These are phyloP conservation scores for Berberis vulgaris DNA, from an alignment of 164 flowering plant genomes.

Conservation along the genomic window DNA sequence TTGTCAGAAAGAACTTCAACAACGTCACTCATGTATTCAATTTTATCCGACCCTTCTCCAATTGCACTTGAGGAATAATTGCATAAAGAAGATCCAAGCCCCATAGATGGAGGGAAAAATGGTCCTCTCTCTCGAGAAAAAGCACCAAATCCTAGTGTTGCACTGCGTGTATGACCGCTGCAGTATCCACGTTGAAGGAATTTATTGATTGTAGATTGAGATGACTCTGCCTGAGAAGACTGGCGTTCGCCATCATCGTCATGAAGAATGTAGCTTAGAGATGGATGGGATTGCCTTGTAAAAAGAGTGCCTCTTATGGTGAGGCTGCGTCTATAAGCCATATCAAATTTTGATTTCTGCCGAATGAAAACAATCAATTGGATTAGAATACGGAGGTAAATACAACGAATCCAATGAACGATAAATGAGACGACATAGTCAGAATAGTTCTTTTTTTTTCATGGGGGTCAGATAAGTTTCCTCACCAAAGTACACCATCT, in stretches of 20 bases:
- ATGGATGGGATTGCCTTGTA: slow-evolving; percentile 33
- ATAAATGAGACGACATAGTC: neutral
- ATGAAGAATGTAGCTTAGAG: slow-evolving; percentile 29
- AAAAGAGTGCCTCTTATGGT: slow-evolving; percentile 27
- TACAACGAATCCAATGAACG: neutral
- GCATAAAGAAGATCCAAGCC: slow-evolving; percentile 18
- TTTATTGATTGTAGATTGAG: slow-evolving; percentile 5
- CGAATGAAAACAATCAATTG: neutral
- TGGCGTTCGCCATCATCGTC: slow-evolving; percentile 23
- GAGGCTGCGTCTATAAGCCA: slow-evolving; percentile 51
- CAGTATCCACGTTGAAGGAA: slow-evolving; percentile 12
- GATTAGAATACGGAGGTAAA: neutral
- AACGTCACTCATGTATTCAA: slow-evolving; percentile 42
- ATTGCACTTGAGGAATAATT: slow-evolving; percentile 50
- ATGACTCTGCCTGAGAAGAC: slow-evolving; percentile 7
- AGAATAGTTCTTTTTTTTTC: neutral
- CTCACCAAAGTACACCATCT: too few relatives aligned
- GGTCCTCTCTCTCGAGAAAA: slow-evolving; percentile 19
- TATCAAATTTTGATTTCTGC: slow-evolving; percentile 6
- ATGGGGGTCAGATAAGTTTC: too few relatives aligned
- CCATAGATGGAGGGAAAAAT: slow-evolving; percentile 9
- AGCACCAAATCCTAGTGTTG: slow-evolving; percentile 17
- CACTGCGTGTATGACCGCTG: slow-evolving; percentile 13
- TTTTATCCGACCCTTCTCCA: slow-evolving; percentile 41
- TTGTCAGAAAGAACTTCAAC: slow-evolving; percentile 42